phyloP scores from a whole-genome alignment of 116 monocot genomes.

The Trichopus zeylanicus region DNA sequence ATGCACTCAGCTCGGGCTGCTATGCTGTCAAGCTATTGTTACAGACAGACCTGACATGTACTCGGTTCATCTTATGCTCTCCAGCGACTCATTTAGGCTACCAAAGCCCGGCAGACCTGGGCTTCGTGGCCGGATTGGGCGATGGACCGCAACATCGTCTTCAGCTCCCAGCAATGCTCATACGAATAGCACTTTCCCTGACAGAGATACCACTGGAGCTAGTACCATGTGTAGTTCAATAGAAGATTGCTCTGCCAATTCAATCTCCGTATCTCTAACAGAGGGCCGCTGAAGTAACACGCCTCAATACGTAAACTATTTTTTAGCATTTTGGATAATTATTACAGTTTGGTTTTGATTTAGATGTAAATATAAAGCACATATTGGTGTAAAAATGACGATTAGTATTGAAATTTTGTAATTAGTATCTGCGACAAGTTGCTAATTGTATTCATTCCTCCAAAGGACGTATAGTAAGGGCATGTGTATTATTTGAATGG shows the following conservation, averaged over 20 bases:
- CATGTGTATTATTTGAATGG: too few species aligned
- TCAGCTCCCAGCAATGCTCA: slow-evolving; percentile 6
- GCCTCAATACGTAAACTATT: too few species aligned
- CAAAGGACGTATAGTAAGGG: too few species aligned
- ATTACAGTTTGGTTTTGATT: too few species aligned
- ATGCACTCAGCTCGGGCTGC: slow-evolving; percentile 57
- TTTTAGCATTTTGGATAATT: too few species aligned
- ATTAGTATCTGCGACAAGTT: too few species aligned
- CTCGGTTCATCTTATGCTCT: slow-evolving; percentile 43
- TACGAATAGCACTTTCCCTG: slow-evolving; percentile 13
- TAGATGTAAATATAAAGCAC: too few species aligned
- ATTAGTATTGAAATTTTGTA: too few species aligned
- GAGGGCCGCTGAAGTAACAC: slow-evolving; percentile 34
- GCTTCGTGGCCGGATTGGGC: slow-evolving; percentile 33
- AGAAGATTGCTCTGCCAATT: slow-evolving; percentile 48
- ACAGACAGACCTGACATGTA: slow-evolving; percentile 61
- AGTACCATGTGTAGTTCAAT: slow-evolving; percentile 6
- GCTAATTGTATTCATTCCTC: too few species aligned
- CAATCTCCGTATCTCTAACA: slow-evolving; percentile 50
- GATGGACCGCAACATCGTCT: slow-evolving; percentile 19
- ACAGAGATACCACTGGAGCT: slow-evolving; percentile 11
- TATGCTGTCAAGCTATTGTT: slow-evolving; percentile 51
- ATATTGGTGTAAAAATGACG: too few species aligned
- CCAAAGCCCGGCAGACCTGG: slow-evolving; percentile 58
- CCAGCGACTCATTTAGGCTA: slow-evolving; percentile 44